phyloP scores from a whole-genome alignment of 2,329 filamentous ascomycete genomes.

The Ilyonectria mors-panacis region DNA sequence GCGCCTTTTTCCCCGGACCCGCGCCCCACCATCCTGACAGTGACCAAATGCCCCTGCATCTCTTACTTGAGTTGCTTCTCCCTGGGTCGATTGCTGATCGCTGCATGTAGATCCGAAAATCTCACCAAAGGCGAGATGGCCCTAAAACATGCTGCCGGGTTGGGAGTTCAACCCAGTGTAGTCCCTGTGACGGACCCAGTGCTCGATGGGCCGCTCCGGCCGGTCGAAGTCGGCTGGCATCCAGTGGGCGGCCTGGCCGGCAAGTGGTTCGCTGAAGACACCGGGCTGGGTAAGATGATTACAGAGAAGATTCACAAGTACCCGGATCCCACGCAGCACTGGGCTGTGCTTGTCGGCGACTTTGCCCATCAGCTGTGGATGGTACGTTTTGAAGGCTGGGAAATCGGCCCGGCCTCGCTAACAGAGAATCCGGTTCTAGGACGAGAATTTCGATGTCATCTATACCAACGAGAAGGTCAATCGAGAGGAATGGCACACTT shows the following conservation, averaged over 20 bases:
- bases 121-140: slow-evolving; percentile 54
- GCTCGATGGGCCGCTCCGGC: slow-evolving; percentile 49
- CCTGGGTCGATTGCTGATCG: slow-evolving; percentile 18
- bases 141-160: slow-evolving; percentile 54
- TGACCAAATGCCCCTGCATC: background rate
- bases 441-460: slow-evolving; percentile 70
- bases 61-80: background rate
- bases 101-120: slow-evolving; percentile 48
- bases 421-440: slow-evolving; percentile 47
- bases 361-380: slow-evolving; percentile 73
- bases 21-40: background rate
- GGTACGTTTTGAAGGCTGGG: slow-evolving; percentile 52
- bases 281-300: slow-evolving; percentile 69
- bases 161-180: slow-evolving; percentile 51
- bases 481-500: slow-evolving; percentile 65
- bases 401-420: background rate
- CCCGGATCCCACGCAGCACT: slow-evolving; percentile 73
- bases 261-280: slow-evolving; percentile 72
- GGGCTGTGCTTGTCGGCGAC: slow-evolving; percentile 70
- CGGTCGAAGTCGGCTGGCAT: slow-evolving; percentile 71
- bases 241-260: slow-evolving; percentile 69
- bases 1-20: background rate
- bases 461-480: slow-evolving; percentile 67
- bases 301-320: slow-evolving; percentile 68
- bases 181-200: slow-evolving; percentile 49